A percentile compares a stretch with the other conserved stretches of the same genome.
Evolutionary conservation across 345 rosid genomes (phyloP).

Genomic region (Limnanthes douglasii): DNA sequence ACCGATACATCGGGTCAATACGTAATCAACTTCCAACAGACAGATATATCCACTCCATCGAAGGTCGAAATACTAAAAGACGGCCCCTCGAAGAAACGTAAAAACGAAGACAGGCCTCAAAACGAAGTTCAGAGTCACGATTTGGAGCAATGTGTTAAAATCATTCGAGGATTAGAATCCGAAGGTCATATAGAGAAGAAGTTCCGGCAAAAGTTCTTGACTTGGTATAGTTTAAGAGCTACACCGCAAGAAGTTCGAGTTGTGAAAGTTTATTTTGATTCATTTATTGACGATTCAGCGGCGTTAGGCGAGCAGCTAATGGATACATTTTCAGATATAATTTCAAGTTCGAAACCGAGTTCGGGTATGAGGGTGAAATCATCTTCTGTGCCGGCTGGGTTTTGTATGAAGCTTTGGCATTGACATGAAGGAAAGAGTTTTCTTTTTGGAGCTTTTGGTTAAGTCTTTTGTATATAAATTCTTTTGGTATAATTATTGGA

Average conservation of each 20-base stretch:
- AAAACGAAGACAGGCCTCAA: constrained; percentile 21
- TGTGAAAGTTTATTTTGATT: constrained; percentile 71
- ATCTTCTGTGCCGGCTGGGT: constrained; percentile 47
- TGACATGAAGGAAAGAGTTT: too few relatives aligned
- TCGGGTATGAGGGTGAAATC: constrained; percentile 23
- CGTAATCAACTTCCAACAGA: too few relatives aligned
- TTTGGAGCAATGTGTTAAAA: constrained; percentile 71
- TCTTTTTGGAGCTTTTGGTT: too few relatives aligned
- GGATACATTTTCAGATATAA: constrained; percentile 71
- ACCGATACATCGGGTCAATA: too few relatives aligned
- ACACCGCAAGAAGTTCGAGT: constrained; percentile 56
- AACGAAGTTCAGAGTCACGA: constrained; percentile 41
- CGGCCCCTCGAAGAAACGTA: constrained; percentile 40
- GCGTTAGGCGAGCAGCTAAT: constrained; percentile 86
- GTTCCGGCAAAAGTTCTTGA: constrained; percentile 86
- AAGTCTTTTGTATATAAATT: too few relatives aligned
- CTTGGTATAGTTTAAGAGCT: constrained; percentile 92
- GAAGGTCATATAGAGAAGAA: constrained; percentile 84
- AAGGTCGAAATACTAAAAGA: too few relatives aligned
- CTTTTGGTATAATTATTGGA: too few relatives aligned
- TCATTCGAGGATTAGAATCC: constrained; percentile 62
- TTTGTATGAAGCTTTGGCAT: constrained; percentile 96
- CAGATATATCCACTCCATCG: too few relatives aligned
- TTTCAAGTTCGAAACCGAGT: constrained; percentile 31
- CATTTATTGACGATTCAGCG: constrained; percentile 54